These are phyloP conservation scores for Aspergillus fumigatiaffinis DNA, from an alignment of 2,329 filamentous ascomycete species.

Conservation along the genomic window DNA sequence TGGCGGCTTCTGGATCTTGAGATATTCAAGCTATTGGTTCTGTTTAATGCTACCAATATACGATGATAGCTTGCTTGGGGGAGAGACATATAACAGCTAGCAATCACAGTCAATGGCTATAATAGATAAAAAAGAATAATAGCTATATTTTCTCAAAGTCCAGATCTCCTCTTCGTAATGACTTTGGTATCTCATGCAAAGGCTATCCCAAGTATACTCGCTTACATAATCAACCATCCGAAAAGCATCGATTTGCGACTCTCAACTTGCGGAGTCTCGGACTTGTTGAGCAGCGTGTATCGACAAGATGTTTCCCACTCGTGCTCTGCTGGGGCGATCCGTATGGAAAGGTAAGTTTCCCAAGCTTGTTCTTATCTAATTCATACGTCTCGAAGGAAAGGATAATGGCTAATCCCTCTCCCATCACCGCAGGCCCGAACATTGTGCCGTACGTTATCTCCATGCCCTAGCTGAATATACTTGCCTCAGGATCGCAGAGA, in stretches of 20 bases:
- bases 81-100: neutral
- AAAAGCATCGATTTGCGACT: neutral
- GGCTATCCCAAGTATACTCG: neutral
- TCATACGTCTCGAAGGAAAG: neutral
- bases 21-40: neutral
- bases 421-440: constrained; percentile 54
- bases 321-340: constrained; percentile 67
- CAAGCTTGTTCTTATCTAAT: neutral
- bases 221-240: constrained; percentile 8
- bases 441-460: constrained; percentile 61
- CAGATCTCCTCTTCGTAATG: neutral
- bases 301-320: constrained; percentile 64
- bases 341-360: constrained; percentile 74
- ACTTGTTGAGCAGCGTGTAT: constrained; percentile 4
- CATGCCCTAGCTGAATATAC: neutral
- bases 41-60: neutral
- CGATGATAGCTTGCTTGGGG: neutral
- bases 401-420: constrained; percentile 5
- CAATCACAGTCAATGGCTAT: neutral
- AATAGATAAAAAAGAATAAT: neutral
- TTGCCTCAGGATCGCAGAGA: neutral
- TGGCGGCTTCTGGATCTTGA: constrained; percentile 18
- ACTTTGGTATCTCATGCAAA: neutral
- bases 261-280: constrained; percentile 14
- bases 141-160: neutral